phyloP scores from a whole-genome alignment of 2,329 filamentous ascomycete genomes.

The Aspergillus sergii region DNA sequence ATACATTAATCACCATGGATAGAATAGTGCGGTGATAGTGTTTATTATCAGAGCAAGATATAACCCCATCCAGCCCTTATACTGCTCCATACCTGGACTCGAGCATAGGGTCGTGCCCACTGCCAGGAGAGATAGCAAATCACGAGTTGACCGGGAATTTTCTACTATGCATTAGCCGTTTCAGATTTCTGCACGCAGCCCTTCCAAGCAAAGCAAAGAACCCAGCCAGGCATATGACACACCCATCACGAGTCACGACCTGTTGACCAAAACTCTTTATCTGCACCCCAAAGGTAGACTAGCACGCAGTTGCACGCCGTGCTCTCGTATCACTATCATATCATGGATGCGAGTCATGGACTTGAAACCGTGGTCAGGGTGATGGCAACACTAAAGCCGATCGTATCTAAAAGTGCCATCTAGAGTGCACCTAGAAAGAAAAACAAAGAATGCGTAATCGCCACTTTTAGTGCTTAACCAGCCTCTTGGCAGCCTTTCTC shows the following conservation, averaged over 20 bases:
- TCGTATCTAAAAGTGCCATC: not conserved
- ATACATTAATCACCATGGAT: not conserved
- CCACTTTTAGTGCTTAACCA: constrained; percentile 15
- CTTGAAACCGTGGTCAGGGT: not conserved
- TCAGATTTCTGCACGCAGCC: constrained; percentile 13
- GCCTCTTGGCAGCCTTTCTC: constrained; percentile 12
- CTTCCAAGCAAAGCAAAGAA: constrained; percentile 9
- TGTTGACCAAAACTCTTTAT: not conserved
- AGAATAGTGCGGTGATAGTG: not conserved
- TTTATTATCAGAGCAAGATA: not conserved
- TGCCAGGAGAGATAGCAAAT: constrained; percentile 7
- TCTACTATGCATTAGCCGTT: constrained; percentile 7
- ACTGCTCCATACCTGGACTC: not conserved
- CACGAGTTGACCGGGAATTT: constrained; percentile 1
- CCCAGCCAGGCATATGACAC: not conserved
- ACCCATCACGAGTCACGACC: constrained; percentile 8
- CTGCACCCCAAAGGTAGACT: not conserved
- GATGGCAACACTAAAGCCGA: not conserved
- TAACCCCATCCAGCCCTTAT: not conserved
- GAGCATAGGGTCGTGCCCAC: not conserved
- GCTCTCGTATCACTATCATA: not conserved
- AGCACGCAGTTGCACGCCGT: not conserved
- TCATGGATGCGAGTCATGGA: not conserved
- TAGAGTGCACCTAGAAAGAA: not conserved
- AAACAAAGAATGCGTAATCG: constrained; percentile 16